phyloP scores from a whole-genome alignment of 2,329 filamentous ascomycete species.

The Verticillium albo-atrum region DNA sequence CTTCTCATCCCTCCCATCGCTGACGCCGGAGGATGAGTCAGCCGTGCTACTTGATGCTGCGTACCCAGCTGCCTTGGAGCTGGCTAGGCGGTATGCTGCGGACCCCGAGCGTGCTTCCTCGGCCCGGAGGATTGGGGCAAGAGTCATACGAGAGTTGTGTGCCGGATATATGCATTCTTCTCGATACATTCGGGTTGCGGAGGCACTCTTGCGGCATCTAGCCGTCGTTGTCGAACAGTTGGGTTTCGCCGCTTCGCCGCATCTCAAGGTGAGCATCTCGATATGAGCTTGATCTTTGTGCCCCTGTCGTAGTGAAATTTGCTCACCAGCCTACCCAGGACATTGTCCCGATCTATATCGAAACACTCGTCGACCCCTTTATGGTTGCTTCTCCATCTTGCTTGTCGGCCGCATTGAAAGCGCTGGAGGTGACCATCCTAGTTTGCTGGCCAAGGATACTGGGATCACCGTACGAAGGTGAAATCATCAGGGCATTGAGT shows the following conservation, averaged over 20 bases:
- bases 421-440: constrained; percentile 53
- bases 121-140: constrained; percentile 27
- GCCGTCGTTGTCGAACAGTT: constrained; percentile 47
- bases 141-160: constrained; percentile 50
- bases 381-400: constrained; percentile 48
- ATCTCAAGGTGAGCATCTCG: constrained; percentile 51
- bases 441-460: constrained; percentile 67
- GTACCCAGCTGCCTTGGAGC: constrained; percentile 60
- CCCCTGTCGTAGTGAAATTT: neutral
- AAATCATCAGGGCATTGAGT: constrained; percentile 58
- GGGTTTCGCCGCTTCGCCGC: constrained; percentile 60
- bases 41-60: constrained; percentile 57
- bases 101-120: constrained; percentile 29
- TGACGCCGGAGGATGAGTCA: constrained; percentile 72
- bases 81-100: constrained; percentile 38
- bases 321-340: constrained; percentile 37
- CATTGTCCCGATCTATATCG: constrained; percentile 62
- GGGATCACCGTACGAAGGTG: constrained; percentile 49
- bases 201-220: constrained; percentile 49
- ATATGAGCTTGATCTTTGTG: neutral
- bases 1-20: constrained; percentile 69
- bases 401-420: constrained; percentile 45
- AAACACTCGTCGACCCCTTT: constrained; percentile 66
- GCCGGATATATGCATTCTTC: constrained; percentile 52
- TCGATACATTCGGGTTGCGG: constrained; percentile 52